phyloP scores from a whole-genome alignment of 768 basidiomycete genomes.

The Panaeolus papilionaceus region DNA sequence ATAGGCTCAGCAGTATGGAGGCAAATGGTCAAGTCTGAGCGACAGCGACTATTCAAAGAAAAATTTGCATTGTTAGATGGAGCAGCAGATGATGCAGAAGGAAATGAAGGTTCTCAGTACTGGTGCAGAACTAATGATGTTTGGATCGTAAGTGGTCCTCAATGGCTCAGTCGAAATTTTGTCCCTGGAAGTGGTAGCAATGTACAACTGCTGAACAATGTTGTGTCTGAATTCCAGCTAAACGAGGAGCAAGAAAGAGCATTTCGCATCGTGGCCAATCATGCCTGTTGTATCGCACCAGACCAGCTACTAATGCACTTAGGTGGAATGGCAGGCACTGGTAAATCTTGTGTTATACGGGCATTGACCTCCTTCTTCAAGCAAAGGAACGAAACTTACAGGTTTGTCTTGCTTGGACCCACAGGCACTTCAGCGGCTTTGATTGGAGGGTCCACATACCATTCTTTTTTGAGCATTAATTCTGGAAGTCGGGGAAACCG shows the following conservation, averaged over 20 bases:
- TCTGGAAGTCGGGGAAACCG: neutral
- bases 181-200: too few relatives aligned
- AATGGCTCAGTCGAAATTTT: too few relatives aligned
- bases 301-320: constrained; percentile 33
- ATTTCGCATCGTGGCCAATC: constrained; percentile 34
- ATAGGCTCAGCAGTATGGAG: too few relatives aligned
- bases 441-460: constrained; percentile 29
- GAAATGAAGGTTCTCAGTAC: too few relatives aligned
- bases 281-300: constrained; percentile 15
- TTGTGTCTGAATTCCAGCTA: neutral
- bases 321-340: constrained; percentile 26
- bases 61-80: too few relatives aligned
- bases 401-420: constrained; percentile 31
- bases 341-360: constrained; percentile 24
- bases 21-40: too few relatives aligned
- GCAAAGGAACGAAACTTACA: constrained; percentile 30
- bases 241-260: constrained; percentile 30
- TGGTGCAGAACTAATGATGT: too few relatives aligned
- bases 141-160: too few relatives aligned
- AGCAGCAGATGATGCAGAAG: too few relatives aligned
- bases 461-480: constrained; percentile 21
- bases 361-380: constrained; percentile 33
- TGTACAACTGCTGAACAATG: too few relatives aligned
- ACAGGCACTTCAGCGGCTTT: constrained; percentile 37
- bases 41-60: too few relatives aligned